A percentile compares a stretch with the other conserved stretches of the same genome.
Conservation (phyloP, 495 filamentous ascomycete genomes). For the Bryoglossum gracile region DNA sequence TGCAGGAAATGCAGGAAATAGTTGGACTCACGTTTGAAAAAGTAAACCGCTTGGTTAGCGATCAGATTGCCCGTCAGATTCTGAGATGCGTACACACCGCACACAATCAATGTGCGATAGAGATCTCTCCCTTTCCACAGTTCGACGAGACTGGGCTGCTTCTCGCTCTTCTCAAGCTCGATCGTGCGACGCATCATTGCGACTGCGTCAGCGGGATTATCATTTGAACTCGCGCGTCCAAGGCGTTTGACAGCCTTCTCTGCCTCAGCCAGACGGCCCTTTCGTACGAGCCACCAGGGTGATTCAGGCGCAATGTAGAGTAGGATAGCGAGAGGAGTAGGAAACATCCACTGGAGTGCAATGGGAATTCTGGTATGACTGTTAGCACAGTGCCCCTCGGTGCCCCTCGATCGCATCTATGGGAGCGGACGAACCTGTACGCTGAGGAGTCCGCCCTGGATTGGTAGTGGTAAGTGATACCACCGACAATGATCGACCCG, state of each 20-base stretch:
- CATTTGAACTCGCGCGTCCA: slow-evolving; percentile 33
- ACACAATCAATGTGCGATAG: slow-evolving; percentile 48
- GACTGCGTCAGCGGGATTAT: slow-evolving; percentile 29
- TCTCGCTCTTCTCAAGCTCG: slow-evolving; percentile 49
- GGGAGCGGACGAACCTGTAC: slow-evolving; percentile 27
- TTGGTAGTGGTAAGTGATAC: slow-evolving; percentile 35
- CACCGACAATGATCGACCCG: slow-evolving; percentile 56
- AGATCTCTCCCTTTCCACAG: slow-evolving; percentile 46
- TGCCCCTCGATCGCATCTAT: slow-evolving; percentile 16
- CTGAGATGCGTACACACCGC: slow-evolving; percentile 42
- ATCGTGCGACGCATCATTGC: slow-evolving; percentile 56
- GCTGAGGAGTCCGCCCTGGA: background rate
- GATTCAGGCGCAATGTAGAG: slow-evolving; percentile 39
- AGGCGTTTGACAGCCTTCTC: slow-evolving; percentile 43
- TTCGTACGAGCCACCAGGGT: slow-evolving; percentile 50
- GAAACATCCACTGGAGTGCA: slow-evolving; percentile 50
- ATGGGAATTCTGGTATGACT: slow-evolving; percentile 47
- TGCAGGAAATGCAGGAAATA: slow-evolving; percentile 29
- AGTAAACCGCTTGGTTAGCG: slow-evolving; percentile 52
- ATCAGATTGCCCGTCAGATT: slow-evolving; percentile 43
- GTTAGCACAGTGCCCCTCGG: slow-evolving; percentile 20
- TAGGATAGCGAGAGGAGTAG: slow-evolving; percentile 37
- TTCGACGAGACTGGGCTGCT: slow-evolving; percentile 44
- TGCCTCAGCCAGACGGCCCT: slow-evolving; percentile 45
- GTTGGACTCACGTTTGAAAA: slow-evolving; percentile 46